Conservation (phyloP, 306 rosid genomes). For the Casuarina cunninghamiana region DNA sequence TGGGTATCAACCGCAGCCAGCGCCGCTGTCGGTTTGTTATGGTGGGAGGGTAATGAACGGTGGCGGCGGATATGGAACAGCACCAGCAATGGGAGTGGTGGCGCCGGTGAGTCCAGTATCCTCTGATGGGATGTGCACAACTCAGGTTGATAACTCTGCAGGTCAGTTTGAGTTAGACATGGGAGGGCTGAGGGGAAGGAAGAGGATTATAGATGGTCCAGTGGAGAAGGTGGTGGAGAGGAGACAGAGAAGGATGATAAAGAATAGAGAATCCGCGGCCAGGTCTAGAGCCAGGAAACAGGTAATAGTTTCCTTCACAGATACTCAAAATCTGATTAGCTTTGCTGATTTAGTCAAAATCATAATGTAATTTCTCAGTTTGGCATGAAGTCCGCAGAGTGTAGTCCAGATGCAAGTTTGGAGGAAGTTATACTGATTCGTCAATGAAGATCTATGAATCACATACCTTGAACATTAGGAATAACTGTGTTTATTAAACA, state of each 20-base stretch:
- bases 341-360: too few species aligned
- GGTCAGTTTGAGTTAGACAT: conserved; percentile 59
- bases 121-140: conserved; percentile 56
- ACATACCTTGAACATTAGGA: too few species aligned
- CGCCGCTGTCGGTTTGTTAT: conserved; percentile 34
- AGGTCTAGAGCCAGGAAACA: conserved; percentile 98
- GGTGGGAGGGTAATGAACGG: conserved; percentile 66
- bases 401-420: too few species aligned
- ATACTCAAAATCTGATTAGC: not conserved
- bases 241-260: conserved; percentile 95
- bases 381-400: too few species aligned
- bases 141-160: conserved; percentile 44
- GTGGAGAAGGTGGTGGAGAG: conserved; percentile 93
- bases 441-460: too few species aligned
- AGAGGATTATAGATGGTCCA: conserved; percentile 73
- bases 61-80: conserved; percentile 47
- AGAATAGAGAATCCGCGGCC: conserved; percentile 94
- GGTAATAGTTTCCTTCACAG: conserved; percentile 36
- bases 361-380: too few species aligned
- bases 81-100: conserved; percentile 41
- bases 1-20: conserved; percentile 27
- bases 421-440: too few species aligned
- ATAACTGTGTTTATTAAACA: too few species aligned
- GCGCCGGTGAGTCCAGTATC: conserved; percentile 66
- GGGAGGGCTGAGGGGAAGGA: conserved; percentile 67